Percentiles rank a stretch among this genome's conserved stretches.
Conservation (phyloP, 2,329 filamentous ascomycete genomes). For the Fusarium agapanthi region DNA sequence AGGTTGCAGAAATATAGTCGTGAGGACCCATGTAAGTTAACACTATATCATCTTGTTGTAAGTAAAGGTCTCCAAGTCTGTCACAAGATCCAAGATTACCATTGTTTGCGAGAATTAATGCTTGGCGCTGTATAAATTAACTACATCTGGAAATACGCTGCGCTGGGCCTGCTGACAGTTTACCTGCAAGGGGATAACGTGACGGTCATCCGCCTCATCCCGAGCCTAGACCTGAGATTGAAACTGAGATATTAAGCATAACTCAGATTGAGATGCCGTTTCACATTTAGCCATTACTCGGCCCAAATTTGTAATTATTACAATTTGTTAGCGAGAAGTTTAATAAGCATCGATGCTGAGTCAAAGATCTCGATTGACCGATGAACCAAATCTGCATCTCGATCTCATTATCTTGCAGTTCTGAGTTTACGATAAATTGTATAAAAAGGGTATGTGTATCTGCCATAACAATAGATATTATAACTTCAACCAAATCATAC, state of each 20-base stretch:
- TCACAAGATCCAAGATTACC: background rate
- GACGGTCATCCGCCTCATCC: background rate
- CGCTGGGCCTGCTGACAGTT: background rate
- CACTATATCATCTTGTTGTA: background rate
- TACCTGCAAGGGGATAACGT: background rate
- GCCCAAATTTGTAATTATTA: background rate
- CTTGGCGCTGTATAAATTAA: background rate
- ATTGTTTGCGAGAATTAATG: accelerated
- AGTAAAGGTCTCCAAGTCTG: background rate
- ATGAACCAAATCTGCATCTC: background rate
- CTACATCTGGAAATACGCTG: background rate
- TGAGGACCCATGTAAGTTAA: background rate
- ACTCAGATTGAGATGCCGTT: too few species aligned
- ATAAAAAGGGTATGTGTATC: background rate
- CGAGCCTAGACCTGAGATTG: background rate
- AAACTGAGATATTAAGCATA: background rate
- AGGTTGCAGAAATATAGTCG: background rate
- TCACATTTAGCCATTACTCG: too few species aligned
- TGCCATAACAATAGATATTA: too few species aligned
- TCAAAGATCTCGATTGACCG: background rate
- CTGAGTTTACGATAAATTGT: background rate
- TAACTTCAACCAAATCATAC: background rate
- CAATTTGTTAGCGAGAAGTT: background rate
- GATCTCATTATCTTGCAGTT: too few species aligned
- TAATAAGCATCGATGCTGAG: background rate